A percentile compares a stretch with the other conserved stretches of the same genome.
Conservation (phyloP, 2,329 filamentous ascomycete species). For the Phialophora tarda region DNA sequence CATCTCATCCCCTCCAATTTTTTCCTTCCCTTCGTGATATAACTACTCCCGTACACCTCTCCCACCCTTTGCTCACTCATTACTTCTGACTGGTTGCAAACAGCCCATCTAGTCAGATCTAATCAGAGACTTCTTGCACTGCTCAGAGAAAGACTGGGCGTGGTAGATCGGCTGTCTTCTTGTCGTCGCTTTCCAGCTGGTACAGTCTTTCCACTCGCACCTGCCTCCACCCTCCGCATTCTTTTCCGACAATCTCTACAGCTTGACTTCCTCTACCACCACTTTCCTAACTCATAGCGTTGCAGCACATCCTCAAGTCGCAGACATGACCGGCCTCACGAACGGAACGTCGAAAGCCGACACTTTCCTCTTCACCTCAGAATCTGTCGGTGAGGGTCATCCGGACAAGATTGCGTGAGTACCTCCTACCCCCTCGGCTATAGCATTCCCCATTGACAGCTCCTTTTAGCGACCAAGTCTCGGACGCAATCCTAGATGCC, state of each 20-base stretch:
- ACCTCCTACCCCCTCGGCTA: slow-evolving; percentile 20
- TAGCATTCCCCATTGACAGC: slow-evolving; percentile 21
- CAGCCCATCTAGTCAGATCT: not conserved
- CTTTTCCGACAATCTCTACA: slow-evolving; percentile 45
- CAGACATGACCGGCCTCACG: slow-evolving; percentile 34
- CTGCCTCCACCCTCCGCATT: slow-evolving; percentile 33
- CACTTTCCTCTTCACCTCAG: slow-evolving; percentile 87
- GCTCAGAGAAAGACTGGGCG: not conserved
- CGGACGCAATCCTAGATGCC: slow-evolving; percentile 97
- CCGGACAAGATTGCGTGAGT: slow-evolving; percentile 89
- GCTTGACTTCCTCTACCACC: slow-evolving; percentile 9
- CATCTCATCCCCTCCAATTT: slow-evolving; percentile 11
- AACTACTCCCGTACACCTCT: not conserved
- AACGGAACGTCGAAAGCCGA: slow-evolving; percentile 57
- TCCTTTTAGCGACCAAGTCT: slow-evolving; percentile 79
- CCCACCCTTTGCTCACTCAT: slow-evolving; percentile 11
- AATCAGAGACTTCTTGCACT: not conserved
- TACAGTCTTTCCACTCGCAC: slow-evolving; percentile 33
- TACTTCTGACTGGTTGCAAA: not conserved
- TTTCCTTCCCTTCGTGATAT: slow-evolving; percentile 8
- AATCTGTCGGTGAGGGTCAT: slow-evolving; percentile 88
- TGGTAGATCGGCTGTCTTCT: not conserved
- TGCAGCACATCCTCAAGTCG: not conserved
- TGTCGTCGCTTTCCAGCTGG: not conserved
- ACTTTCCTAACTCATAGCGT: not conserved